These are phyloP conservation scores for Pyrenochaeta sp. DNA, from an alignment of 2,329 filamentous ascomycete species.

Conservation along the genomic window DNA sequence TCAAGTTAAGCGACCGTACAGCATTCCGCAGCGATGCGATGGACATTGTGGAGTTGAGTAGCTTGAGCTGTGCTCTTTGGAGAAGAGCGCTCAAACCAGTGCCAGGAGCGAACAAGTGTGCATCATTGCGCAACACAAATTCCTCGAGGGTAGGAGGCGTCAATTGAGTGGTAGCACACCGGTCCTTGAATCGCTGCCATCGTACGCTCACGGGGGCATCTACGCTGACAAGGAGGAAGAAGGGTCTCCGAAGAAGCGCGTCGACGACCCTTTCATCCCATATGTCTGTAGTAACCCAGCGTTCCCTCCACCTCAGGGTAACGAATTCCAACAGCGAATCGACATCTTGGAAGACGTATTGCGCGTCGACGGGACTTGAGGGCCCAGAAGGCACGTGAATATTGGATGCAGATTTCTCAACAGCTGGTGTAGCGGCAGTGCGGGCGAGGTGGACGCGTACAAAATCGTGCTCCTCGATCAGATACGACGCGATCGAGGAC, in stretches of 20 bases:
- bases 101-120: conserved; percentile 72
- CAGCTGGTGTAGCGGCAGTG: conserved; percentile 44
- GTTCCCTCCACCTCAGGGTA: conserved; percentile 80
- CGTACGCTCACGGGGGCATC: conserved; percentile 87
- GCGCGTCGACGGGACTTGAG: conserved; percentile 26
- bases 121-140: conserved; percentile 71
- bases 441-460: conserved; percentile 69
- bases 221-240: conserved; percentile 91
- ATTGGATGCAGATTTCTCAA: conserved; percentile 53
- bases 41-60: conserved; percentile 83
- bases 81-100: conserved; percentile 77
- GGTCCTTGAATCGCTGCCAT: conserved; percentile 77
- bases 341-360: conserved; percentile 57
- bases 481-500: conserved; percentile 84
- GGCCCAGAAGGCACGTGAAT: conserved; percentile 40
- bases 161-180: conserved; percentile 58
- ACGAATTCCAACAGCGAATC: conserved; percentile 82
- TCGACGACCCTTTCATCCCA: conserved; percentile 77
- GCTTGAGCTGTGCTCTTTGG: conserved; percentile 79
- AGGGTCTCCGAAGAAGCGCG: conserved; percentile 78
- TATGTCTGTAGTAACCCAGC: conserved; percentile 87
- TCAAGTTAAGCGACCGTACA: conserved; percentile 76
- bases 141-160: conserved; percentile 63
- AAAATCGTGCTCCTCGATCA: conserved; percentile 85
- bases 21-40: conserved; percentile 75